Evolutionary conservation across 768 basidiomycete species (phyloP), one percentile per base, ranked within the genome.

Genomic region (Suillus subluteus): DNA sequence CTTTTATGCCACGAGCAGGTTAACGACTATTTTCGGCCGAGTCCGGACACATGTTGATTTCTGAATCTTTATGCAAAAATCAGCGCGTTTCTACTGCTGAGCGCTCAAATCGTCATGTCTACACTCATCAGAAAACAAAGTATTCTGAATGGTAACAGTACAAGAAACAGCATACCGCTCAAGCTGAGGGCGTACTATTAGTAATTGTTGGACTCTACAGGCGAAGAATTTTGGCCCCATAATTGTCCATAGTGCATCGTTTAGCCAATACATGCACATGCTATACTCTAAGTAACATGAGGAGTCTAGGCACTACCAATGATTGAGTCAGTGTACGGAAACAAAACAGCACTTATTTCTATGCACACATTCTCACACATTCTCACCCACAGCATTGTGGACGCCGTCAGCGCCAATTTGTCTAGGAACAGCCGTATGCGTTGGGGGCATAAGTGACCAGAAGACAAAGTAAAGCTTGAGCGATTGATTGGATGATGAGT

Each of bases 1-100:
- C 58, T 61, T 61, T 61, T 61, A 43, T 61, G 58, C 59, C 59
- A 61, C 59, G 59, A 43, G 59, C 26, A 30, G 40, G 41, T 18
- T 40, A 61, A 61, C 26, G 9, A 43, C 59, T 43, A 43, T 61
- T 58, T 61, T 61, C 43, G 41, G 58, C 38, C 3, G 18, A 32
- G 32, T 32, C 26, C 26, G 26, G 32, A 61, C 59, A 41, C 41
- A 30, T 21, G 32, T 37, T 55, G 30, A 55, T 59, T 26, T 23
- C 23, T 32, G 4, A 32, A 32, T 32, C 32, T 16, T 26, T 59
- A 6, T 26, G 16, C 26, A 30, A 61, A 59, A 59, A 30, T 58
- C 38, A 30, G 18, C 4, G 37, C 26, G 41, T 61, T 61, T 41
- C 21, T 21, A 56, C 37, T n/a, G 0, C 30, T 37, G 9, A 11